Conservation (phyloP, 2,329 filamentous ascomycete species). For the Ceratocystis eucalypticola region DNA sequence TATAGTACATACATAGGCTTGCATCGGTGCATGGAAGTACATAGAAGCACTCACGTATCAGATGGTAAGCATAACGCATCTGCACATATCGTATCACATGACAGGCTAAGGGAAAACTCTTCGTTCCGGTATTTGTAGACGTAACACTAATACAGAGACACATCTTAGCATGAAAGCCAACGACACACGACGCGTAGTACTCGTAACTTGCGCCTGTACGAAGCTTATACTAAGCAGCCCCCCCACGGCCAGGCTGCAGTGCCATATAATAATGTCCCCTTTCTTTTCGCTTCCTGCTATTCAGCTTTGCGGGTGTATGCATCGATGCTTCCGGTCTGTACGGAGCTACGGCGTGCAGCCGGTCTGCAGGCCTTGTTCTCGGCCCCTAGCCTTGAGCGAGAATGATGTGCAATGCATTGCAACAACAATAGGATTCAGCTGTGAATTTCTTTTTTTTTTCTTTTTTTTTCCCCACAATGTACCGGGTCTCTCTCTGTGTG, state of each 20-base stretch:
- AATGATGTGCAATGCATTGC: neutral
- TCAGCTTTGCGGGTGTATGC: constrained; percentile 7
- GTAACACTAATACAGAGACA: constrained; percentile 1
- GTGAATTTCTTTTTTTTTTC: neutral
- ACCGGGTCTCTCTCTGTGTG: neutral
- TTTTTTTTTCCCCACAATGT: neutral
- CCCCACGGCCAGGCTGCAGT: neutral
- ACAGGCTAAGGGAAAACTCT: neutral
- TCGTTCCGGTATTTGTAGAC: neutral
- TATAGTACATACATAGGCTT: neutral
- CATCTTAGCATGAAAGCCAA: neutral
- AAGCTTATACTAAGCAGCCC: neutral
- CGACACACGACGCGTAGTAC: neutral
- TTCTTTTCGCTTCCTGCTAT: neutral
- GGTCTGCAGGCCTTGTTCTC: neutral
- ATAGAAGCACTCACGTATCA: too few relatives aligned
- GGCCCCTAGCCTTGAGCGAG: neutral
- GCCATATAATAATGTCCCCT: neutral
- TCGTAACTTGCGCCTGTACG: neutral
- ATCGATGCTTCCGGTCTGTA: neutral
- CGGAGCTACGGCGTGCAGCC: constrained; percentile 1
- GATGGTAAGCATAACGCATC: too few relatives aligned
- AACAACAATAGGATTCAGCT: neutral
- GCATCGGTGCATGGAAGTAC: neutral
- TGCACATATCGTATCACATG: neutral